Conservation (phyloP, 1,284 basidiomycete species). For the Taiwanofungus camphoratus region DNA sequence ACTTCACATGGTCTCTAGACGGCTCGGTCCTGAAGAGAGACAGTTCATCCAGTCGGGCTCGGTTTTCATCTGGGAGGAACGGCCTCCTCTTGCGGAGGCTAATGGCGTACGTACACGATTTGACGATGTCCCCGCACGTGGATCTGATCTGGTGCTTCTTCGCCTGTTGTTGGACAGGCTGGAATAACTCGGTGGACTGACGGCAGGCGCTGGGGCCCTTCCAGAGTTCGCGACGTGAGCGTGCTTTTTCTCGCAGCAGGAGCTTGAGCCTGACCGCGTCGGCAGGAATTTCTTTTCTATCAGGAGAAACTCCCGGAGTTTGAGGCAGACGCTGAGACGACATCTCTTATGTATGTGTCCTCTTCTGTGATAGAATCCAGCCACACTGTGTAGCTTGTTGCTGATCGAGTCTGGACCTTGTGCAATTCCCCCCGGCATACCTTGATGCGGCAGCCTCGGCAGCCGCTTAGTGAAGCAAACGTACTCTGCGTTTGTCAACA, state of each 20-base stretch:
- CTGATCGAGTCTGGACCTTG: background rate
- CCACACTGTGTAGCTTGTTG: background rate
- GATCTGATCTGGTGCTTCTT: conserved; percentile 3
- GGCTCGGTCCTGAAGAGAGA: conserved; percentile 40
- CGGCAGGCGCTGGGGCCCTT: conserved; percentile 62
- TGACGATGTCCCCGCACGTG: background rate
- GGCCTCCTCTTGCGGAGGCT: conserved; percentile 31
- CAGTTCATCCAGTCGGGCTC: conserved; percentile 36
- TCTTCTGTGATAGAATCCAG: background rate
- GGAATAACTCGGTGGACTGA: conserved; percentile 69
- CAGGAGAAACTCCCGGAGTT: conserved; percentile 34
- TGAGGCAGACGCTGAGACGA: conserved; percentile 21
- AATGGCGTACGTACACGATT: conserved; percentile 28
- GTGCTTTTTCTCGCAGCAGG: background rate
- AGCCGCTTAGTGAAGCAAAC: conserved; percentile 70
- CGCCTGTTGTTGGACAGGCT: conserved; percentile 26
- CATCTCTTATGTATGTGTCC: conserved; percentile 20
- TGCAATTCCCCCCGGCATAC: background rate
- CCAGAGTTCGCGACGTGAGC: conserved; percentile 67
- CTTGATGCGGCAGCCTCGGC: conserved; percentile 23
- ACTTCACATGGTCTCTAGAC: conserved; percentile 34
- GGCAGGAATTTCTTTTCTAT: conserved; percentile 36
- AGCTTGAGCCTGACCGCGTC: conserved; percentile 8
- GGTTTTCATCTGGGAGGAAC: conserved; percentile 44
- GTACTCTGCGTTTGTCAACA: conserved; percentile 69